Conservation (phyloP, 805 yeast genomes). For the Starmerella riodocensis region DNA sequence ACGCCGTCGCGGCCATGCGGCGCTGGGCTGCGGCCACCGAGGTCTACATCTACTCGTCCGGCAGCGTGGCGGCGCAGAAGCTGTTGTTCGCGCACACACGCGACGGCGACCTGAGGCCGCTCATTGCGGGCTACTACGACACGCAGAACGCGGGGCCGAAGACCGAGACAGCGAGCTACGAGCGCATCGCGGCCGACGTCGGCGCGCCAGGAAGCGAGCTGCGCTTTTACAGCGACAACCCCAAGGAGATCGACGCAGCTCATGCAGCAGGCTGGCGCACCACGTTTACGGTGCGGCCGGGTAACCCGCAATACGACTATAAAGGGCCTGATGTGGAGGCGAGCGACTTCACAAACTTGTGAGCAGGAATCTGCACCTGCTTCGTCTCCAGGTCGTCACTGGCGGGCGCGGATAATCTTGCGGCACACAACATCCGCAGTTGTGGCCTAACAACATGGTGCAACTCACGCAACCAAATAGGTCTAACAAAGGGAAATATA, state of each 20-base stretch:
- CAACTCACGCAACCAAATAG: no score
- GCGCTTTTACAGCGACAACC: constrained; percentile 70
- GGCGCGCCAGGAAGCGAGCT: constrained; percentile 27
- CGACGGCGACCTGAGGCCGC: constrained; percentile 33
- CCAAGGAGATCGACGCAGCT: constrained; percentile 67
- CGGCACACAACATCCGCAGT: no score
- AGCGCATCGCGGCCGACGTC: constrained; percentile 37
- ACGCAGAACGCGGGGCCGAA: constrained; percentile 75
- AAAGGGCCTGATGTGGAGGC: constrained; percentile 6
- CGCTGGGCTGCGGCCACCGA: constrained; percentile 28
- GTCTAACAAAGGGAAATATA: not conserved
- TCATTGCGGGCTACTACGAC: constrained; percentile 62
- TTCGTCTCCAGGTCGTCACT: no score
- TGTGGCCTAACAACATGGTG: no score
- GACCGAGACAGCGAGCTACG: constrained; percentile 43
- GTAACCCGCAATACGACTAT: constrained; percentile 36
- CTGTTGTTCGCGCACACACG: constrained; percentile 53
- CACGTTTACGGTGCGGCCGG: constrained; percentile 54
- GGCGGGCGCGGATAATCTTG: no score
- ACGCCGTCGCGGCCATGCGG: constrained; percentile 49
- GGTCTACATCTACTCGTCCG: constrained; percentile 76
- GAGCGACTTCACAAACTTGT: not conserved
- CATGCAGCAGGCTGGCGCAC: constrained; percentile 46
- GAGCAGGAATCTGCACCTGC: no score
- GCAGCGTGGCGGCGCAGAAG: constrained; percentile 77